A percentile compares a stretch with the other conserved stretches of the same genome.
Conservation (phyloP, 2,329 filamentous ascomycete species). For the Raffaelea deltoideospora region DNA sequence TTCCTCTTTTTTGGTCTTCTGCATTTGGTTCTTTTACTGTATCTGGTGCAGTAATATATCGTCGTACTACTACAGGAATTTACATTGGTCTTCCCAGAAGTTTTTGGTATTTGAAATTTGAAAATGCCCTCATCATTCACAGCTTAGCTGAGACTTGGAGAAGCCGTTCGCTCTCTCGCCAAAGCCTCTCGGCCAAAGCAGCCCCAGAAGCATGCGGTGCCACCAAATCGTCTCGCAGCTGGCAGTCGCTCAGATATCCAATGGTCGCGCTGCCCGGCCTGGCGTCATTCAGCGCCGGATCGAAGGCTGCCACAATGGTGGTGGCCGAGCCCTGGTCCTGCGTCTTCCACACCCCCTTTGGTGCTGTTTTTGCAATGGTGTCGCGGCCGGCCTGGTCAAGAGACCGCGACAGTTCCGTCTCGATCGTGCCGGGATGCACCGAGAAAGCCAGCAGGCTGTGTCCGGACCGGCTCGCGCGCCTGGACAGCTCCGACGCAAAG, state of each 20-base stretch:
- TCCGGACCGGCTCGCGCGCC: constrained; percentile 14
- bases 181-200: constrained; percentile 24
- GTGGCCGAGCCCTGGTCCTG: constrained; percentile 23
- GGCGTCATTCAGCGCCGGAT: constrained; percentile 17
- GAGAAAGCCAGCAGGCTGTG: constrained; percentile 15
- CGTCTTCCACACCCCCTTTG: constrained; percentile 18
- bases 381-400: constrained; percentile 11
- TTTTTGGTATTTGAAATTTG: too few relatives aligned
- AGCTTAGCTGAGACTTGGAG: too few relatives aligned
- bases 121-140: too few relatives aligned
- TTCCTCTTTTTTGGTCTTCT: too few relatives aligned
- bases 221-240: constrained; percentile 16
- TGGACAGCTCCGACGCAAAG: constrained; percentile 19
- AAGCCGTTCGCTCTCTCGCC: constrained; percentile 25
- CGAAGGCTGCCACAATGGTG: constrained; percentile 24
- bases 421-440: constrained; percentile 20
- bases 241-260: constrained; percentile 25
- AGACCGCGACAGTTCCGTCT: constrained; percentile 14
- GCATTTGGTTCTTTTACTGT: too few relatives aligned
- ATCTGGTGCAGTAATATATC: too few relatives aligned
- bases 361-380: constrained; percentile 13
- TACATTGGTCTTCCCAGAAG: too few relatives aligned
- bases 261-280: constrained; percentile 15
- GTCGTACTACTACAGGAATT: too few relatives aligned
- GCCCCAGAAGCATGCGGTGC: constrained; percentile 16